A percentile compares a stretch with the other conserved stretches of the same genome.
Conservation (phyloP, 2,329 filamentous ascomycete genomes). For the Coniella vitis region DNA sequence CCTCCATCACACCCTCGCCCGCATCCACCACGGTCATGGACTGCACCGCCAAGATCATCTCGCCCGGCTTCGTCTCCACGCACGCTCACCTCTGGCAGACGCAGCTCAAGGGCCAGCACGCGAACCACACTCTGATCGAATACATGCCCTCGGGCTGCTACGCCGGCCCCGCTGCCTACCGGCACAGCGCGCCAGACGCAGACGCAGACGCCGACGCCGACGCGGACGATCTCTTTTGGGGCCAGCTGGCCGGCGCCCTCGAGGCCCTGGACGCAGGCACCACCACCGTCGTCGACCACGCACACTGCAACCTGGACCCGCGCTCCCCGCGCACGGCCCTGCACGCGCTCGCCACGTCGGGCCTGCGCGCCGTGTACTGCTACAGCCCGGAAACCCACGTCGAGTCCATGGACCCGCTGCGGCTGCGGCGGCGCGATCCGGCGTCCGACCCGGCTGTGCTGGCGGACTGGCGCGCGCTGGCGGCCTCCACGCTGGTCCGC, state of each 20-base stretch:
- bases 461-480: conserved; percentile 26
- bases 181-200: conserved; percentile 33
- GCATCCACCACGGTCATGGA: conserved; percentile 28
- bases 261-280: conserved; percentile 35
- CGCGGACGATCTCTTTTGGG: conserved; percentile 43
- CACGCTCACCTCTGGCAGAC: conserved; percentile 40
- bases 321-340: conserved; percentile 29
- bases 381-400: conserved; percentile 30
- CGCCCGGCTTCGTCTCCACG: conserved; percentile 36
- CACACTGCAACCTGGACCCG: conserved; percentile 26
- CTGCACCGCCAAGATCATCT: conserved; percentile 31
- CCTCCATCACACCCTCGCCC: conserved; percentile 2
- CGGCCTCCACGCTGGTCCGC: conserved; percentile 16
- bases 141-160: conserved; percentile 30
- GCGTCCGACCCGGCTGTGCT: conserved; percentile 28
- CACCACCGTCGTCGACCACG: conserved; percentile 34
- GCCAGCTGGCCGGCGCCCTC: conserved; percentile 32
- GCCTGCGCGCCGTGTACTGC: conserved; percentile 39
- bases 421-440: conserved; percentile 21
- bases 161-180: conserved; percentile 24
- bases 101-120: conserved; percentile 23
- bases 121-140: conserved; percentile 20
- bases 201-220: no score
- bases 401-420: conserved; percentile 25
- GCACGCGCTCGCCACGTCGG: conserved; percentile 34